Evolutionary conservation across 2,329 filamentous ascomycete genomes (phyloP).

Genomic region (Stagonosporopsis tanaceti): DNA sequence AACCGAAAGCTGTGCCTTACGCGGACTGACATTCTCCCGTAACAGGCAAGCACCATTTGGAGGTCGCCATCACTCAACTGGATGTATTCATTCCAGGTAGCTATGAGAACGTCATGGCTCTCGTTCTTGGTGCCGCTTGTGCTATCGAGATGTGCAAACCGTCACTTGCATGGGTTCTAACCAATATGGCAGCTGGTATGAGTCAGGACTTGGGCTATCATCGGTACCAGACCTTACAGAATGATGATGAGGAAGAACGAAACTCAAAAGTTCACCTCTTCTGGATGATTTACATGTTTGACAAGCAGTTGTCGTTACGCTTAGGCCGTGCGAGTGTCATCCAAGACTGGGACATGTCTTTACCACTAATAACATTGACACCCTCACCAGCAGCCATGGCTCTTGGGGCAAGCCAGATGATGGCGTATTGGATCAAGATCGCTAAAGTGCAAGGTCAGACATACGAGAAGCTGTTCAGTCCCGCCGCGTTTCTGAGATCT

Average conservation of each 20-base stretch:
- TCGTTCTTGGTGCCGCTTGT: conserved; percentile 42
- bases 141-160: conserved; percentile 48
- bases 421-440: conserved; percentile 47
- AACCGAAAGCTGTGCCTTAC: too few relatives aligned
- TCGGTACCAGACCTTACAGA: conserved; percentile 44
- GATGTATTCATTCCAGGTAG: conserved; percentile 44
- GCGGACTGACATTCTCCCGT: not conserved
- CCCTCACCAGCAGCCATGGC: conserved; percentile 8
- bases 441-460: conserved; percentile 45
- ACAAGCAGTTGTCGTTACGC: conserved; percentile 50
- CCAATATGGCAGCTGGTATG: conserved; percentile 41
- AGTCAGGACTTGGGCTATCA: conserved; percentile 48
- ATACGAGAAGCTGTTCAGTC: conserved; percentile 50
- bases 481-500: conserved; percentile 41
- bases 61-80: conserved; percentile 47
- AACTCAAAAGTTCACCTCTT: conserved; percentile 44
- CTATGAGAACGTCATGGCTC: conserved; percentile 48
- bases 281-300: conserved; percentile 51
- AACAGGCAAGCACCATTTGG: conserved; percentile 53
- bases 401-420: conserved; percentile 29
- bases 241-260: conserved; percentile 41
- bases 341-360: conserved; percentile 51
- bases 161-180: conserved; percentile 45
- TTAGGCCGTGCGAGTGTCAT: conserved; percentile 48
- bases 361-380: conserved; percentile 29